Evolutionary conservation across 23 red algal genomes (phyloP).

Genomic region (Gracilaria gracilis): DNA sequence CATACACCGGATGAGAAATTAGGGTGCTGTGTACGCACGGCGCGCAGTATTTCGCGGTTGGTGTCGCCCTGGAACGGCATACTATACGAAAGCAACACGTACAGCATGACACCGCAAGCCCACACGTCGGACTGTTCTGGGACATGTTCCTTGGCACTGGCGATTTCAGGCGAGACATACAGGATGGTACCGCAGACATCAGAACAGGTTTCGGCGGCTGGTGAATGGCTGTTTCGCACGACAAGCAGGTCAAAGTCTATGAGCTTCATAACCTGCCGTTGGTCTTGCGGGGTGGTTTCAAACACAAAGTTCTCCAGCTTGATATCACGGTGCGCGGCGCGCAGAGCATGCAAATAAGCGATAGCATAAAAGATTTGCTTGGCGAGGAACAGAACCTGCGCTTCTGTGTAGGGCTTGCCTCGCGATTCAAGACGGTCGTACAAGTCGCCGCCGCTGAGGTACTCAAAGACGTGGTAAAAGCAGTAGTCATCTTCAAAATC

Average conservation of each 20-base stretch:
- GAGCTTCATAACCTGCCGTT: conserved; percentile 62
- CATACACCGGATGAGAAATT: conserved; percentile 35
- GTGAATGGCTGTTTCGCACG: conserved; percentile 11
- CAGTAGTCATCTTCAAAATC: conserved; percentile 61
- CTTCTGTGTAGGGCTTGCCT: conserved; percentile 53
- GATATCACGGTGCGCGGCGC: conserved; percentile 64
- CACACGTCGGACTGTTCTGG: conserved; percentile 68
- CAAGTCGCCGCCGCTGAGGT: conserved; percentile 57
- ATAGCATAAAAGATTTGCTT: conserved; percentile 60
- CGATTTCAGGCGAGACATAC: conserved; percentile 70
- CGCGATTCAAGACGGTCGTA: conserved; percentile 61
- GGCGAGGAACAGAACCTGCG: conserved; percentile 48
- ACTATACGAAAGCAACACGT: conserved; percentile 49
- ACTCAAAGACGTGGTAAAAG: conserved; percentile 71
- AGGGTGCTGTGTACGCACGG: conserved; percentile 23
- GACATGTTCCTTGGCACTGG: conserved; percentile 48
- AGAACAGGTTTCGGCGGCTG: conserved; percentile 18
- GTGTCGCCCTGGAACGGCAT: conserved; percentile 66
- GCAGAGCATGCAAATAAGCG: conserved; percentile 44
- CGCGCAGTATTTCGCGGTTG: conserved; percentile 28
- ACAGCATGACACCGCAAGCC: conserved; percentile 70
- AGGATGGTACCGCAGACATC: conserved; percentile 61
- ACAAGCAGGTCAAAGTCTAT: conserved; percentile 74
- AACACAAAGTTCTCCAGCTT: conserved; percentile 77
- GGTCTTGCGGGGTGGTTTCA: conserved; percentile 48